These are phyloP conservation scores for Globisporangium nodosum DNA, from an alignment of 352 stramenopile species.

Conservation along the genomic window DNA sequence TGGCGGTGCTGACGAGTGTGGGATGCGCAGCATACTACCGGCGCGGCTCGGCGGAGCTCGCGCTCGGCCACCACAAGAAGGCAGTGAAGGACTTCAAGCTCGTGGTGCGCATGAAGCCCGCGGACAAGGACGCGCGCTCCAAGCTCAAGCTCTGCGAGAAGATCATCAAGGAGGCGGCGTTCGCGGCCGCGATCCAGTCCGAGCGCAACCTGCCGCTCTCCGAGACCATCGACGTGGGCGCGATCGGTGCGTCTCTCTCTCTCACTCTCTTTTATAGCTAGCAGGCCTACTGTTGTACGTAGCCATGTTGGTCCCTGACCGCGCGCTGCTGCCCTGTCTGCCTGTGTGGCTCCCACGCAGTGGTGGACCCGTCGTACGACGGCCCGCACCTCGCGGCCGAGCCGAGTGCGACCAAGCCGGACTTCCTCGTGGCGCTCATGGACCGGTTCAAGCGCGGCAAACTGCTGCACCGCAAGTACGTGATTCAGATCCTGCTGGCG, in stretches of 20 bases:
- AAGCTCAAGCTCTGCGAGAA: slow-evolving; percentile 98
- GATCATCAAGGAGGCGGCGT: slow-evolving; percentile 94
- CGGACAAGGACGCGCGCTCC: slow-evolving; percentile 88
- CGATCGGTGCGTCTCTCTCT: slow-evolving; percentile 34
- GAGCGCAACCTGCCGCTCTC: slow-evolving; percentile 92
- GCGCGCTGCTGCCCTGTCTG: background rate
- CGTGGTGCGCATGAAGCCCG: slow-evolving; percentile 94
- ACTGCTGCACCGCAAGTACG: slow-evolving; percentile 97
- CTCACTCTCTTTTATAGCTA: too few relatives aligned
- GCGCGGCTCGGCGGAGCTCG: slow-evolving; percentile 94
- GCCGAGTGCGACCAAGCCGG: slow-evolving; percentile 41
- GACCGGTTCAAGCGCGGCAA: slow-evolving; percentile 97
- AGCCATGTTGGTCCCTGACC: background rate
- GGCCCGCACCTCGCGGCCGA: slow-evolving; percentile 66
- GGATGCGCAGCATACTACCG: slow-evolving; percentile 92
- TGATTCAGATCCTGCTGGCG: slow-evolving; percentile 93
- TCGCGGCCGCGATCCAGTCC: slow-evolving; percentile 95
- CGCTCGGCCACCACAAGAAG: slow-evolving; percentile 95
- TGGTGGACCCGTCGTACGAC: slow-evolving; percentile 79
- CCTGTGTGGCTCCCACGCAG: slow-evolving; percentile 14
- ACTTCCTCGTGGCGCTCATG: slow-evolving; percentile 91
- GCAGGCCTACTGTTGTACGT: background rate
- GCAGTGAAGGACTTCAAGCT: slow-evolving; percentile 96
- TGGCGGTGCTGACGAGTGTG: too few relatives aligned
- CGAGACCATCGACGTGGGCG: slow-evolving; percentile 89